These are phyloP conservation scores for Oryza nivara DNA, from an alignment of 176 grass and related monocot species.

Conservation along the genomic window DNA sequence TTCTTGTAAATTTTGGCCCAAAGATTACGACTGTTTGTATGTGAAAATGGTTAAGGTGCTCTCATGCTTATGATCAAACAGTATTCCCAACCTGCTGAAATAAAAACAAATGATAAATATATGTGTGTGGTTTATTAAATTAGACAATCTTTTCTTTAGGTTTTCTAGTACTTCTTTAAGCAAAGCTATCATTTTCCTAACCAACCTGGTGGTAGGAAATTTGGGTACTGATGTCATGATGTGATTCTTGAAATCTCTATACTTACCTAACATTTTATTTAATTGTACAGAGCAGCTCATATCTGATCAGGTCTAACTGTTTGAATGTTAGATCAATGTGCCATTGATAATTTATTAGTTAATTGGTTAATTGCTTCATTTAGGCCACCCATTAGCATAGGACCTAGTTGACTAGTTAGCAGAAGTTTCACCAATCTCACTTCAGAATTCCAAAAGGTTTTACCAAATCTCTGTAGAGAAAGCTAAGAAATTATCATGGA, in stretches of 20 bases:
- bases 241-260: constrained; percentile 33
- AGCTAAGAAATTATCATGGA: background rate
- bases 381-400: constrained; percentile 20
- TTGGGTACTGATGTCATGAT: constrained; percentile 24
- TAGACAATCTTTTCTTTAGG: constrained; percentile 4
- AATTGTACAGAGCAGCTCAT: constrained; percentile 28
- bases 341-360: background rate
- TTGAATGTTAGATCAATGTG: constrained; percentile 34
- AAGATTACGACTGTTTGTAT: background rate
- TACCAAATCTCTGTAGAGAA: constrained; percentile 3
- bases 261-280: constrained; percentile 38
- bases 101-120: constrained; percentile 7
- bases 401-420: constrained; percentile 7
- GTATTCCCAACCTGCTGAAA: background rate
- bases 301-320: constrained; percentile 28
- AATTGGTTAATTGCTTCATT: constrained; percentile 7
- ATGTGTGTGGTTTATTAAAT: constrained; percentile 10
- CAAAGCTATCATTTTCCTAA: constrained; percentile 8
- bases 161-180: background rate
- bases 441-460: background rate
- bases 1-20: background rate
- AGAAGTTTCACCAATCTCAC: constrained; percentile 8
- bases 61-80: background rate
- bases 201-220: constrained; percentile 17
- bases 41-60: background rate